Base-by-base conservation (phyloP, 2,329 filamentous ascomycete species). In the Botrytis pseudocinerea region DNA sequence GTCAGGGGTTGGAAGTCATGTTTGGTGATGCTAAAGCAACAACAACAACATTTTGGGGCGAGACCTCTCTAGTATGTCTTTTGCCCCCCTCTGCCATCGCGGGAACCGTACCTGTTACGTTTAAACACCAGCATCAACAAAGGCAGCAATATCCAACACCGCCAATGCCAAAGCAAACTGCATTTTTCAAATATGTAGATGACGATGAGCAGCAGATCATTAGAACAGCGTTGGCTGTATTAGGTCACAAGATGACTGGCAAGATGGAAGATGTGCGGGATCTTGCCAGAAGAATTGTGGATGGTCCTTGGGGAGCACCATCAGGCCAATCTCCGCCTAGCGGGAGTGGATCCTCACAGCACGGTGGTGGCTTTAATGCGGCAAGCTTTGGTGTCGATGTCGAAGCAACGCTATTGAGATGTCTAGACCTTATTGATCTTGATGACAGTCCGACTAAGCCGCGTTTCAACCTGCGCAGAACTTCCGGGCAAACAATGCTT, bases 401-500 rank as follows among this genome's bases (percentile, higher is more conserved):
- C 38, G 80, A 82, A 76, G 78, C 77, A 38, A 81, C 80, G 75
- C 87, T 96, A 75, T 84, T 96, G 76, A 91, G 88, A 77, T 90
- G 92, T 73, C 84, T 96, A n/a, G 92, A 95, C 77, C 85, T 93
- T 62, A 91, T 95, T 78, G 93, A 95, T 80, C 85, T 94, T 40
- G 91, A 94, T 79, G 91, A 94, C 77, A 93, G 88, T 79, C 87
- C 90, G 6, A 87, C 91, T 75, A 86, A 87, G 77, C 88, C 92
- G 22, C 88, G 87, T 40, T 88, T 93, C 75, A 92, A 96, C 79
- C 83, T 91, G 69, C 87, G 87, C 73, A 83, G 84, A 77, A 83
- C 87, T 1, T 92, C 89, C 20, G 93, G 93, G 0, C 92, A 95
- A 79, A 94, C 92, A 1, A 91, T 97, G 87, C 87, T 97, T 75